Base-by-base conservation (phyloP, 164 flowering plant species). In the Protea cynaroides region DNA sequence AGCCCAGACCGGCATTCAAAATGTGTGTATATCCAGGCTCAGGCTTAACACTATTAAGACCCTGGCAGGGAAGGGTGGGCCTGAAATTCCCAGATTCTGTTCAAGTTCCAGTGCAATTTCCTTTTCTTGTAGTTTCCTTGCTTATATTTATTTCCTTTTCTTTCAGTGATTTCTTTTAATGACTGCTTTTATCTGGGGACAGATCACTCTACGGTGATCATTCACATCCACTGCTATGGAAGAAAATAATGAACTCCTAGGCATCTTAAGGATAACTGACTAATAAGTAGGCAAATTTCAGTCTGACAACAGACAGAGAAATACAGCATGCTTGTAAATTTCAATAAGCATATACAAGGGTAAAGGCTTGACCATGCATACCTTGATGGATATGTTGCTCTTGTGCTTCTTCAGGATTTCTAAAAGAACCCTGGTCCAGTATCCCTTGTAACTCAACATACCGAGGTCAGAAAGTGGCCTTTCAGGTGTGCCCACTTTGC, bases 381-480 rank as follows among this genome's bases (percentile, higher is more conserved):
- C 96, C 95, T 89, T 91, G 59, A 94, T 94, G 25, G 97, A 94
- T 38, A 94, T 94, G 68, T 94, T 89, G 59, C 95, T 90, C 76
- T 94, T 94, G 83, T 91, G 97, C 76, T 89, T 88, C 69, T 94
- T 94, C 74, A 94, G 72, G 58, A 94, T 94, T 72, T 91, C 97
- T 17, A 91, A 67, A 58, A 91, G 96, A 66, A 89, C 93, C 44
- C 97, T 81, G 17, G 95, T 91, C 98, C 97, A 94, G 76, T 91
- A 94, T 55, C 97, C 99, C 68, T 93, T 78, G 81, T 94, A 94
- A 79, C 97, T 94, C 82, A 94, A 58, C 61, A 89, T 70, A 37
- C 98, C 97, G 38, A 94, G 86, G 72, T 94, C 98, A 67, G 98
- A 90, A 44, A 94, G 90, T 46, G 97, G 97, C 68, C 98, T 81